Percentiles rank a stretch among this genome's conserved stretches.
Evolutionary conservation across 768 basidiomycete species (phyloP).

Genomic region (Serpula lacrymans): DNA sequence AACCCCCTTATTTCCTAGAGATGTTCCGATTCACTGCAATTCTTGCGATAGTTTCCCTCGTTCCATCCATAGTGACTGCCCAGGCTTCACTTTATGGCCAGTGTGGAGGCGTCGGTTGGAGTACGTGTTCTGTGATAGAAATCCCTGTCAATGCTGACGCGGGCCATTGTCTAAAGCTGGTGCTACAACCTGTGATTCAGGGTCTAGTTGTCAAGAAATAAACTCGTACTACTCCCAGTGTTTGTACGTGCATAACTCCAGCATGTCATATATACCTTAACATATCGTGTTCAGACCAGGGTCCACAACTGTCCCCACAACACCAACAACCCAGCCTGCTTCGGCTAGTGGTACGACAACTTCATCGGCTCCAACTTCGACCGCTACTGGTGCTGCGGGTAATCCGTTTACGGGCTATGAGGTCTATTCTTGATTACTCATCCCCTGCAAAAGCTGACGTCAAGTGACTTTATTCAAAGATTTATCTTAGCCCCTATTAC

Average conservation of each 20-base stretch:
- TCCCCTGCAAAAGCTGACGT: conserved; percentile 1
- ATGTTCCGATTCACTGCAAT: conserved; percentile 49
- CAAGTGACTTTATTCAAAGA: conserved; percentile 26
- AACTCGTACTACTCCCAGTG: conserved; percentile 35
- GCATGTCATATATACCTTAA: not conserved
- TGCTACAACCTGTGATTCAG: conserved; percentile 29
- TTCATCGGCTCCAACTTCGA: conserved; percentile 25
- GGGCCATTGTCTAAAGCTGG: conserved; percentile 16
- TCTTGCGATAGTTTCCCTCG: conserved; percentile 38
- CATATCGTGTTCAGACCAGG: conserved; percentile 7
- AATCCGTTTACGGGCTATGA: conserved; percentile 53
- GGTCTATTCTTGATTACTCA: conserved; percentile 21
- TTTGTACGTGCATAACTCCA: conserved; percentile 19
- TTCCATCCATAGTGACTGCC: conserved; percentile 43
- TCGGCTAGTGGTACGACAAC: conserved; percentile 10
- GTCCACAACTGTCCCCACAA: conserved; percentile 15
- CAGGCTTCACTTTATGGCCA: conserved; percentile 45
- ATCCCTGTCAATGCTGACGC: not conserved
- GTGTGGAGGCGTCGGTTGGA: conserved; percentile 52
- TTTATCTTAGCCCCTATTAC: conserved; percentile 55
- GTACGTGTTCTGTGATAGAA: conserved; percentile 29
- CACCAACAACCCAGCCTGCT: conserved; percentile 12
- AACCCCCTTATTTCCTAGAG: conserved; percentile 12
- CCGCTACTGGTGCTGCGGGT: conserved; percentile 39
- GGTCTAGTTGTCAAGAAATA: conserved; percentile 24